Evolutionary conservation across 1,284 basidiomycete genomes (phyloP).

Genomic region (Ceratobasidium sp.): DNA sequence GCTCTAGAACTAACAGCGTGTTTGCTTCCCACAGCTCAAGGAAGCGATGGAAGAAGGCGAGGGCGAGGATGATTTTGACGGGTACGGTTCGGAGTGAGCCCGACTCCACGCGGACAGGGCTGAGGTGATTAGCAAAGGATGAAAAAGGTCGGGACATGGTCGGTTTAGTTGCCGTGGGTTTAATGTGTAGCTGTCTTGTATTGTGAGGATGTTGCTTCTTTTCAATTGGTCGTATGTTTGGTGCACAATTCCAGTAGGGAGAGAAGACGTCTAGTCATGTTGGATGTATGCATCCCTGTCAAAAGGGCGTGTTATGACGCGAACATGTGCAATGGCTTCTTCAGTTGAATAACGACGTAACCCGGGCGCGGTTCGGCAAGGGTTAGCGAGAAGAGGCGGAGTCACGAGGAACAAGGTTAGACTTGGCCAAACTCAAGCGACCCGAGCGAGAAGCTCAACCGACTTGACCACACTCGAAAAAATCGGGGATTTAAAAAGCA

Average conservation of each 20-base stretch:
- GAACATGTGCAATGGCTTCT: neutral
- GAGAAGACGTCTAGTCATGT: neutral
- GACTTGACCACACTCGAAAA: conserved; percentile 5
- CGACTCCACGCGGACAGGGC: neutral
- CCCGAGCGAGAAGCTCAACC: neutral
- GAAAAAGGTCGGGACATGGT: neutral
- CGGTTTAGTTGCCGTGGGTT: neutral
- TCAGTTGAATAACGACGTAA: neutral
- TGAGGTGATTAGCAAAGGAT: neutral
- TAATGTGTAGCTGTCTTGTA: neutral
- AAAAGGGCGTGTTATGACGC: neutral
- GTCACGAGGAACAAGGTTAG: no score
- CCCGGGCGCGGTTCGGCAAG: neutral
- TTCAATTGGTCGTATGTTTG: neutral
- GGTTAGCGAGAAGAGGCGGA: neutral
- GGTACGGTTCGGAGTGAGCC: conserved; percentile 41
- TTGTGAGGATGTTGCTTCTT: neutral
- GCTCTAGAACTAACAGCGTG: neutral
- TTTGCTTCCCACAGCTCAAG: conserved; percentile 64
- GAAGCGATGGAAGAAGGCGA: conserved; percentile 80
- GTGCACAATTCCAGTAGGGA: neutral
- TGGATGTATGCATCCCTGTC: neutral
- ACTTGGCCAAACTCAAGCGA: neutral
- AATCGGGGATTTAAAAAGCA: neutral
- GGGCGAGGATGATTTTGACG: conserved; percentile 58